Evolutionary conservation across 1,284 basidiomycete genomes (phyloP).

Genomic region (Melampsora americana): DNA sequence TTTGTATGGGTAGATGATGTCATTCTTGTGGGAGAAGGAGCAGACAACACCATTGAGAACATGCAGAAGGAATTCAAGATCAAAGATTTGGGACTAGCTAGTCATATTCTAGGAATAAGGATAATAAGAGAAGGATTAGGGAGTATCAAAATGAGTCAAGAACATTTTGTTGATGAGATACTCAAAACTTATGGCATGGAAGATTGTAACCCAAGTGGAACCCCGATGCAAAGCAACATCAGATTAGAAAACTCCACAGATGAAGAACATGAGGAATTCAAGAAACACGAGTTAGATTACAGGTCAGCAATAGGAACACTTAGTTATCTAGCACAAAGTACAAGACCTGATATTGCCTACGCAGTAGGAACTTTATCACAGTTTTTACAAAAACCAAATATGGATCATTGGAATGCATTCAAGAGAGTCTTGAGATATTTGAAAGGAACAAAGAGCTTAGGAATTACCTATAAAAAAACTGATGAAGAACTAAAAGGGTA

Average conservation of each 20-base stretch:
- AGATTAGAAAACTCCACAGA: slow-evolving; percentile 31
- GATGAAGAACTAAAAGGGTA: slow-evolving; percentile 14
- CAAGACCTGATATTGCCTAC: slow-evolving; percentile 37
- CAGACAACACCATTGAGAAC: slow-evolving; percentile 6
- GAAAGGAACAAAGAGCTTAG: slow-evolving; percentile 22
- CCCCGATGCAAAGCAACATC: slow-evolving; percentile 35
- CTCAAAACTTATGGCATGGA: slow-evolving; percentile 19
- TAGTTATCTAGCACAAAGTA: slow-evolving; percentile 33
- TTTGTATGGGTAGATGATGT: slow-evolving; percentile 38
- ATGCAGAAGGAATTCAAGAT: slow-evolving; percentile 32
- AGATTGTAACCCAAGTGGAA: slow-evolving; percentile 21
- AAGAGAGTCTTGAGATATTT: slow-evolving; percentile 30
- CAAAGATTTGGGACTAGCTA: slow-evolving; percentile 29
- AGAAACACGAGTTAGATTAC: background rate
- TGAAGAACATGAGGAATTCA: slow-evolving; percentile 25
- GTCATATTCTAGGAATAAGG: slow-evolving; percentile 34
- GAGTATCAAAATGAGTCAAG: slow-evolving; percentile 6
- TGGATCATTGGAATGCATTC: slow-evolving; percentile 24
- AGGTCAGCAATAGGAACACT: slow-evolving; percentile 29
- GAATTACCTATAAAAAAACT: slow-evolving; percentile 12
- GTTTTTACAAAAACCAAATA: slow-evolving; percentile 23
- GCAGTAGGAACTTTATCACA: slow-evolving; percentile 31
- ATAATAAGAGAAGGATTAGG: slow-evolving; percentile 5
- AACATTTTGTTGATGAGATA: slow-evolving; percentile 14
- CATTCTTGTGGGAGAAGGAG: slow-evolving; percentile 12